These are phyloP conservation scores for Botryotinia calthae DNA, from an alignment of 2,329 filamentous ascomycete genomes.

Conservation along the genomic window DNA sequence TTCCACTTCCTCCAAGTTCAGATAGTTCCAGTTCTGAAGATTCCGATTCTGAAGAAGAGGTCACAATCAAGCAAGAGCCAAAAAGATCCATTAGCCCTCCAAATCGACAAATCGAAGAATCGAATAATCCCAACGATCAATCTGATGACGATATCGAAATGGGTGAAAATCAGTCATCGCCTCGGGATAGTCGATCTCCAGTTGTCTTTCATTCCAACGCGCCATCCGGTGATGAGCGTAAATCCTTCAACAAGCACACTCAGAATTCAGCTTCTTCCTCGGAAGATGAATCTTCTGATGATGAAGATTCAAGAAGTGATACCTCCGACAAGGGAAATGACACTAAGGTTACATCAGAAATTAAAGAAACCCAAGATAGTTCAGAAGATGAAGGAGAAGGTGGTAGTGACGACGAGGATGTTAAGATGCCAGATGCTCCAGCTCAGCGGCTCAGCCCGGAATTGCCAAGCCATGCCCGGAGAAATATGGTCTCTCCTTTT, in stretches of 20 bases:
- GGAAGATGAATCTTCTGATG: constrained; percentile 11
- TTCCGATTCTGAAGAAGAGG: constrained; percentile 23
- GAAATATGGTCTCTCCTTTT: constrained; percentile 16
- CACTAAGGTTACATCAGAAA: constrained; percentile 5
- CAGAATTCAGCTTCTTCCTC: neutral
- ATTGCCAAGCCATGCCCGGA: constrained; percentile 16
- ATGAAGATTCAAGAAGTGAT: constrained; percentile 18
- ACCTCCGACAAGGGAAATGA: constrained; percentile 4
- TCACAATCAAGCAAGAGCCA: neutral
- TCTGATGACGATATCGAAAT: constrained; percentile 24
- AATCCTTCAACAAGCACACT: neutral
- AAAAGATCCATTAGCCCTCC: neutral
- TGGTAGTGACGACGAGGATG: constrained; percentile 3
- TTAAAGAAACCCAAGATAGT: constrained; percentile 5
- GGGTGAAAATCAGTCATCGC: constrained; percentile 29
- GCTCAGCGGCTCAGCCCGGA: constrained; percentile 15
- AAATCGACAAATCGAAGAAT: neutral
- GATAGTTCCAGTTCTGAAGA: constrained; percentile 8
- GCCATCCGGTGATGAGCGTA: constrained; percentile 15
- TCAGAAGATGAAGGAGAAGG: constrained; percentile 22
- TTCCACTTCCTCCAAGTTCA: constrained; percentile 13
- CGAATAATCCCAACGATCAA: neutral
- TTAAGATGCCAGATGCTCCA: constrained; percentile 22
- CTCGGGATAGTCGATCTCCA: constrained; percentile 36
- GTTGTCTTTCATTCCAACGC: constrained; percentile 27